Evolutionary conservation across 1,139 yeast genomes (phyloP), one percentile per base, ranked within the genome.

Genomic region (Blastobotrys niveus): DNA sequence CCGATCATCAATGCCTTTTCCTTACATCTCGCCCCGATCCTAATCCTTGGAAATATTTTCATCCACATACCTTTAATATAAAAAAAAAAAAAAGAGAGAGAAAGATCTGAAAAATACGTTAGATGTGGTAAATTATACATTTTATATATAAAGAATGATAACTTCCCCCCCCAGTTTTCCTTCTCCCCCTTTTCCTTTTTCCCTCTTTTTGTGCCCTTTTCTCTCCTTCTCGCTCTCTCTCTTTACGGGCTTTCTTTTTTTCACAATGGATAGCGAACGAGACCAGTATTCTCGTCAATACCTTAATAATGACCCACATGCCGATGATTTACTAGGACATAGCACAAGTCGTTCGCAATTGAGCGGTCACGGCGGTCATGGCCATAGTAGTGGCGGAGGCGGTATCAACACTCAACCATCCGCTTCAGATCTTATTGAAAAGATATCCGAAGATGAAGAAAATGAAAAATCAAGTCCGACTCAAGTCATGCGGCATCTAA

Each of bases 401-500:
- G n/a, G n/a, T n/a, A 24, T 24, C 8, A 24, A 24, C 27, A 24
- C 18, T 24, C 32, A 31, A 32, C 30, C 30, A 9, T 27, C 43
- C 3, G 26, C 40, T n/a, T 41, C 36, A 21, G 44, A 41, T 26
- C 22, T 41, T 30, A 18, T 41, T 21, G 39, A 34, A 24, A 41
- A 41, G 25, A 33, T 12, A 9, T 32, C 18, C n/a, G 10, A 12
- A 10, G 35, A 29, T n/a, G 30, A 21, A 5, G 44, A 41, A 7
- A 40, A 31, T 3, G 39, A 34, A 7, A 40, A 45, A 62, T n/a
- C 57, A 52, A 25, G 66, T 78, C 42, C 74, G 77, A 55, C 76
- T 82, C 38, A 43, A 21, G 46, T 43, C 29, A 47, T 48, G 21
- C 51, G 76, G 49, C 68, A 66, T 10, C 65, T 75, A 48, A 78